phyloP scores from a whole-genome alignment of 768 basidiomycete genomes.

The Tulasnella sp. region DNA sequence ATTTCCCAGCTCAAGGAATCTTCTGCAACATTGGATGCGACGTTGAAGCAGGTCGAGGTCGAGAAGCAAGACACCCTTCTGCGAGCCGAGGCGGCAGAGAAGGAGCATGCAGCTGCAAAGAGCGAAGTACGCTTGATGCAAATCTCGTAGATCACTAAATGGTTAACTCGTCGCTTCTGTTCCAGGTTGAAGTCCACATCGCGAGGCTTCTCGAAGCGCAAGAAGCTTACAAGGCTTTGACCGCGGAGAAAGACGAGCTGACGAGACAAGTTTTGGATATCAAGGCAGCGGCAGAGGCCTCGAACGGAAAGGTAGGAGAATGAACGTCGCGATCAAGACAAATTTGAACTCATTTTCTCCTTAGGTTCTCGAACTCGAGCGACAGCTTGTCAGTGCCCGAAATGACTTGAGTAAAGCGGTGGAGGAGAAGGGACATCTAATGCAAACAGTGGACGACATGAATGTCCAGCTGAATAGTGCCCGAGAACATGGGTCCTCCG shows the following conservation, averaged over 20 bases:
- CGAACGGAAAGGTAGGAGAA: neutral
- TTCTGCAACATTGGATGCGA: neutral
- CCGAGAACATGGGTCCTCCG: neutral
- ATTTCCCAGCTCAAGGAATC: neutral
- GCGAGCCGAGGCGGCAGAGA: neutral
- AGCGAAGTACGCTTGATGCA: neutral
- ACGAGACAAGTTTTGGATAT: neutral
- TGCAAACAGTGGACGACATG: neutral
- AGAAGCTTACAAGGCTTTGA: neutral
- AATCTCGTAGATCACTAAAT: neutral
- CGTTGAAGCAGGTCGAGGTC: neutral
- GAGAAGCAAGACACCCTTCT: neutral
- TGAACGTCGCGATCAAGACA: too few relatives aligned
- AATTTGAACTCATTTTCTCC: neutral
- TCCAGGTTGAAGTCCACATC: neutral
- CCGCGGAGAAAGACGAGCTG: neutral
- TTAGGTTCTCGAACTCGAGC: neutral
- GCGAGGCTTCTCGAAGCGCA: neutral
- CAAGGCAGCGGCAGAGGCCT: neutral
- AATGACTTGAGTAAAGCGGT: neutral
- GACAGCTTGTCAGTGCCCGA: neutral
- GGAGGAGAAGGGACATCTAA: neutral
- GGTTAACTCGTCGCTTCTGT: neutral
- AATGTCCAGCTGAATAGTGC: neutral
- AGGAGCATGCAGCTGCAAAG: neutral